Percentiles rank a stretch among this genome's conserved stretches.
Conservation (phyloP, 2,329 filamentous ascomycete species). For the Cordyceps javanica region DNA sequence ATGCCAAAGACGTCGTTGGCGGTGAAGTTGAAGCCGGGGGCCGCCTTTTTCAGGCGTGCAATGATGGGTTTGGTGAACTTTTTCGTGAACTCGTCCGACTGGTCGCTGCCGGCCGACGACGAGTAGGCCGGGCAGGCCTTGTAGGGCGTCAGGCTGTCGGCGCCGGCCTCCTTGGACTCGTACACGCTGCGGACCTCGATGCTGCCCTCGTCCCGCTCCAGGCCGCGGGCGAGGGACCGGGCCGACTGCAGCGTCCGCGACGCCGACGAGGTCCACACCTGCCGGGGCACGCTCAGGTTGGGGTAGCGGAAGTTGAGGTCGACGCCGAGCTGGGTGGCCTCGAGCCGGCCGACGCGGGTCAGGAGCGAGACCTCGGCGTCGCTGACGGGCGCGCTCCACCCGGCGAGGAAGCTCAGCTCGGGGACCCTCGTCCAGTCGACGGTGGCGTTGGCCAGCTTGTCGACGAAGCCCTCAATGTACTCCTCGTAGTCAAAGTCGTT, state of each 20-base stretch:
- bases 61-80: slow-evolving; percentile 56
- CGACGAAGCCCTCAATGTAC: slow-evolving; percentile 50
- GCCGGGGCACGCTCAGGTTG: slow-evolving; percentile 43
- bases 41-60: slow-evolving; percentile 47
- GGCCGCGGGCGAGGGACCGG: slow-evolving; percentile 49
- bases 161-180: slow-evolving; percentile 51
- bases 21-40: slow-evolving; percentile 57
- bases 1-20: slow-evolving; percentile 57
- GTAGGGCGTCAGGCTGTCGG: slow-evolving; percentile 57
- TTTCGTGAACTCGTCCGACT: slow-evolving; percentile 43
- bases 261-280: slow-evolving; percentile 57
- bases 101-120: slow-evolving; percentile 48
- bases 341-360: slow-evolving; percentile 54
- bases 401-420: slow-evolving; percentile 47
- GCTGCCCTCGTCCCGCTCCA: slow-evolving; percentile 45
- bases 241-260: slow-evolving; percentile 56
- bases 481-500: slow-evolving; percentile 54
- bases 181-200: slow-evolving; percentile 50
- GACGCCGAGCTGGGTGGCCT: slow-evolving; percentile 53
- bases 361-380: slow-evolving; percentile 52
- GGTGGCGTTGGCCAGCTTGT: slow-evolving; percentile 53
- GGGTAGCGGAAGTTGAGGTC: slow-evolving; percentile 54
- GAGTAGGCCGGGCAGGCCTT: slow-evolving; percentile 59
- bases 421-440: slow-evolving; percentile 53
- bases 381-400: slow-evolving; percentile 52